Evolutionary conservation across 208 protist species (phyloP), one percentile per base, ranked within the genome.

Genomic region (Acanthamoeba sp.): DNA sequence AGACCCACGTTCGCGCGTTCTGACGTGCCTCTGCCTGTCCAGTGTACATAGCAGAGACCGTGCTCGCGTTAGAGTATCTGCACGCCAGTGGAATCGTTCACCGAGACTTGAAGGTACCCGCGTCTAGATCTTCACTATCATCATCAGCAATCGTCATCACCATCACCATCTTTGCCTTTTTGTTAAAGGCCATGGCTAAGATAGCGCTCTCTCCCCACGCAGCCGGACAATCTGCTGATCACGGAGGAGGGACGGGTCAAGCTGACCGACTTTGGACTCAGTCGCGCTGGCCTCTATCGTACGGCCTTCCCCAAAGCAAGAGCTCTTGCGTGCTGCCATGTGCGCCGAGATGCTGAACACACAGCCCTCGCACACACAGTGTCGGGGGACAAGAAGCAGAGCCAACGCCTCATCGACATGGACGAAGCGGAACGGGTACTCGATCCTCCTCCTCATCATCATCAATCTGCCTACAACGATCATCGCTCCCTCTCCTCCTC

Each of bases 201-300:
- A 48, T 85, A 32, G 7, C 22, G 18, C 24, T 45, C n/a, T n/a
- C n/a, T n/a, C n/a, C n/a, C n/a, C 38, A 10, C 7, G 48, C 27
- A 88, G 80, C 80, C 80, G 80, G 97, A 98, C 64, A 98, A 98
- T 73, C 93, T 98, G 52, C 91, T 98, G n/a, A 97, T 98, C 29
- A 88, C 94, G 48, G 87, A 73, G 4, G 50, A 95, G 7, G 97
- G 97, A 22, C 97, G 98, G 69, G 85, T 98, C 29, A 97, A 97
- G 82, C 93, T 98, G 12, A 98, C 95, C 27, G 97, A 98, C 94
- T 98, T 98, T 96, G 97, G 97, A 12, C 89, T 98, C 20, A 88
- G 80, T 36, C 80, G 50, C 29, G 45, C 80, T 62, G 80, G 80
- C 48, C 80, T 88, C 22, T 88, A 88, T 38, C 48, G 50, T 80